These are phyloP conservation scores for Margaritispora aquatica DNA, from an alignment of 495 filamentous ascomycete species.

Conservation along the genomic window DNA sequence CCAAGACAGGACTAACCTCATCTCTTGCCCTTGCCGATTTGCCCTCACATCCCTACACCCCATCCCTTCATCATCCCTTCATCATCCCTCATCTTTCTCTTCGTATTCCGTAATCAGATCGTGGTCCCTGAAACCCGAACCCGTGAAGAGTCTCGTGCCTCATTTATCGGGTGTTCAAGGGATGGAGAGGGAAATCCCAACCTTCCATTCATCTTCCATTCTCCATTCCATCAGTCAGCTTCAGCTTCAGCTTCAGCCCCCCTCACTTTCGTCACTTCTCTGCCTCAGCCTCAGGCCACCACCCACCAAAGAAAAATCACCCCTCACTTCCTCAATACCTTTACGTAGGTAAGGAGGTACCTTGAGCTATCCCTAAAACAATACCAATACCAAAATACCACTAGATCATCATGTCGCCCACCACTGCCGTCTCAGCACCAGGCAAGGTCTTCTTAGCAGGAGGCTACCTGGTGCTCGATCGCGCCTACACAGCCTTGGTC, in stretches of 20 bases:
- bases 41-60: too few relatives aligned
- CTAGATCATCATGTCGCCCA: constrained; percentile 2
- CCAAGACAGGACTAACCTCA: too few relatives aligned
- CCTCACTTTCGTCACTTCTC: background rate
- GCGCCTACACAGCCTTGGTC: constrained; percentile 79
- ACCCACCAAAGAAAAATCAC: too few relatives aligned
- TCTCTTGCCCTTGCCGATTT: too few relatives aligned
- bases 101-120: background rate
- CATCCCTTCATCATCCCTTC: too few relatives aligned
- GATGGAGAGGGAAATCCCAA: background rate
- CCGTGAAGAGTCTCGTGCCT: background rate
- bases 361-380: too few relatives aligned
- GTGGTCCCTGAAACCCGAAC: too few relatives aligned
- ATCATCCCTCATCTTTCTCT: background rate
- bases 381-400: too few relatives aligned
- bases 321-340: too few relatives aligned
- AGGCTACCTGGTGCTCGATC: constrained; percentile 91
- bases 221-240: too few relatives aligned
- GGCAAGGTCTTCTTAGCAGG: constrained; percentile 94
- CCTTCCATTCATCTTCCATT: too few relatives aligned
- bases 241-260: background rate
- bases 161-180: background rate
- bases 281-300: background rate
- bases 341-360: too few relatives aligned
- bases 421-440: constrained; percentile 74